These are phyloP conservation scores for Bryum argenteum DNA, from an alignment of 225 moss, liverwort and hornwort species.

Conservation along the genomic window DNA sequence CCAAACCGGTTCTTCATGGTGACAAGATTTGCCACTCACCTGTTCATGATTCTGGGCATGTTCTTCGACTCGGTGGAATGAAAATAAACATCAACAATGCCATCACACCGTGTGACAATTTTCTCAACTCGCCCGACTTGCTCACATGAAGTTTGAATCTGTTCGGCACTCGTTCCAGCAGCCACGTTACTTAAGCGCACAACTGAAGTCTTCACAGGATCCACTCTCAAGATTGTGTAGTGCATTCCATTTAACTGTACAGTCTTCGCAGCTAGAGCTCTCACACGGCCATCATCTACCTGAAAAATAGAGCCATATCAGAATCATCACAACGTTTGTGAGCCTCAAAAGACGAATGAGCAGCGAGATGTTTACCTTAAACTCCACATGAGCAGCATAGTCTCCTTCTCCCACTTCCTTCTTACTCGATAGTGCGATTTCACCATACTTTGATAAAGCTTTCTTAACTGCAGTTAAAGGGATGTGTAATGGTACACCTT, in stretches of 20 bases:
- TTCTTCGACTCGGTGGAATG: conserved; percentile 51
- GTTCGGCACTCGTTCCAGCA: conserved; percentile 38
- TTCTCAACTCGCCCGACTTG: conserved; percentile 61
- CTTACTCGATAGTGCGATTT: conserved; percentile 65
- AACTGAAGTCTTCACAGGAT: conserved; percentile 55
- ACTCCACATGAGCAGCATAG: conserved; percentile 72
- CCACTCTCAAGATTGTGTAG: conserved; percentile 55
- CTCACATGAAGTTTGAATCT: conserved; percentile 51
- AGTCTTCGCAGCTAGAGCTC: conserved; percentile 45
- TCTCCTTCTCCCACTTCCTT: conserved; percentile 74
- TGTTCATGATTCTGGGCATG: conserved; percentile 60
- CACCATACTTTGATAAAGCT: conserved; percentile 74
- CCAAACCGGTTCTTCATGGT: background rate
- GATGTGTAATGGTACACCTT: conserved; percentile 76
- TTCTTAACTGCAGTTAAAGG: conserved; percentile 71
- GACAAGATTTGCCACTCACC: conserved; percentile 30
- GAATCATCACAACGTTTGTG: conserved; percentile 3
- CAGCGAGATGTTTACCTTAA: conserved; percentile 59
- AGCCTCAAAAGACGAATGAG: conserved; percentile 20
- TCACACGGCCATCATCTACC: conserved; percentile 55
- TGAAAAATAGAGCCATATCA: conserved; percentile 29
- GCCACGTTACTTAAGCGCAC: conserved; percentile 56
- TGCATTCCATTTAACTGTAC: conserved; percentile 52
- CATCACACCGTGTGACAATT: conserved; percentile 50
- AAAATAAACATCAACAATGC: conserved; percentile 58